These are phyloP conservation scores for Angophora floribunda DNA, from an alignment of 345 rosid genomes.

Conservation along the genomic window DNA sequence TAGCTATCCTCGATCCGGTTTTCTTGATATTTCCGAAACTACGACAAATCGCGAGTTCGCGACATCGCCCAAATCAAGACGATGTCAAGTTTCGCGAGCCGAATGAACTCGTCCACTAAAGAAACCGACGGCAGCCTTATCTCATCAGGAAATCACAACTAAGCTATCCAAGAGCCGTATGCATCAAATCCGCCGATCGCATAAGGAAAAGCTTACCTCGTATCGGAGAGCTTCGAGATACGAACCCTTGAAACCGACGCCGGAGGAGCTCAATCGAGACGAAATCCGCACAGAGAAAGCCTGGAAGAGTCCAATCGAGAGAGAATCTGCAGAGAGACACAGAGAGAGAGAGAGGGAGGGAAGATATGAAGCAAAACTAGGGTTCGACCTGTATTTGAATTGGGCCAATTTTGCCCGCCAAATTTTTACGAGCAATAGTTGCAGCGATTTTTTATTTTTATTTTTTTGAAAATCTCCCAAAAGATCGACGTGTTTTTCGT, in stretches of 20 bases:
- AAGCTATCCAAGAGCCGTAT: background rate
- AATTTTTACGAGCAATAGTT: constrained; percentile 8
- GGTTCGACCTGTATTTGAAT: constrained; percentile 50
- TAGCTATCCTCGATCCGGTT: background rate
- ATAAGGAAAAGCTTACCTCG: background rate
- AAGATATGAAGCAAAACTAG: constrained; percentile 23
- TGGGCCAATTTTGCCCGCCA: constrained; percentile 64
- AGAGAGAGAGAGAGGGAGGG: constrained; percentile 4
- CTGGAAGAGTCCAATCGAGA: background rate
- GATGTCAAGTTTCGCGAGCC: background rate
- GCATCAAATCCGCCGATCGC: background rate
- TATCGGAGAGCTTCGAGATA: background rate
- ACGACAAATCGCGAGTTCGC: background rate
- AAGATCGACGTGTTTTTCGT: background rate
- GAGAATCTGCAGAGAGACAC: background rate
- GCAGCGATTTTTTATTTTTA: background rate
- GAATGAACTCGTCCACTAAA: background rate
- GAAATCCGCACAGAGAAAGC: background rate
- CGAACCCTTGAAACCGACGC: background rate
- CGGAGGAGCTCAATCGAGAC: background rate
- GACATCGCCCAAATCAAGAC: background rate
- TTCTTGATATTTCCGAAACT: background rate
- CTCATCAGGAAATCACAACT: background rate
- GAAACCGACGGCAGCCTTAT: background rate
- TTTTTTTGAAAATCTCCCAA: background rate